phyloP scores from a whole-genome alignment of 2,329 filamentous ascomycete species.

The Pseudocercospora fuligena region DNA sequence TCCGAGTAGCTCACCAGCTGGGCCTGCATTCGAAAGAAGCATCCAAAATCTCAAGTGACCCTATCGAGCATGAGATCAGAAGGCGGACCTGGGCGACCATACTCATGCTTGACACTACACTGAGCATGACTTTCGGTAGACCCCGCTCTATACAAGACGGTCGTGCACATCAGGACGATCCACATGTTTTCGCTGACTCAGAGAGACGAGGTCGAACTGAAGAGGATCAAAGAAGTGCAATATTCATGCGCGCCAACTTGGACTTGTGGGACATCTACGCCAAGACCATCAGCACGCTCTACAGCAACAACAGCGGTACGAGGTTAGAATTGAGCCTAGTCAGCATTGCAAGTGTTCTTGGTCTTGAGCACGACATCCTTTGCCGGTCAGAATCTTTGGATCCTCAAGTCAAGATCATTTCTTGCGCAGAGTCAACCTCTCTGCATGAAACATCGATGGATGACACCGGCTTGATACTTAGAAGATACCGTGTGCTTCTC shows the following conservation, averaged over 20 bases:
- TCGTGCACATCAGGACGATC: neutral
- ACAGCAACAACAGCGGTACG: constrained; percentile 13
- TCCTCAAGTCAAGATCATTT: constrained; percentile 3
- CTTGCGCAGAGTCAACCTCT: neutral
- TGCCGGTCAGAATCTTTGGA: constrained; percentile 5
- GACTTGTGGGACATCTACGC: constrained; percentile 9
- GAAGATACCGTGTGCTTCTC: constrained; percentile 14
- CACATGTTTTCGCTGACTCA: constrained; percentile 12
- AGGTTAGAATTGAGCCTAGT: constrained; percentile 13
- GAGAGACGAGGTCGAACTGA: neutral
- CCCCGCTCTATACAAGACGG: neutral
- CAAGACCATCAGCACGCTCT: constrained; percentile 9
- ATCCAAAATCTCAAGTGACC: constrained; percentile 7
- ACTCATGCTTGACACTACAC: constrained; percentile 11
- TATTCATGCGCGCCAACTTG: constrained; percentile 16
- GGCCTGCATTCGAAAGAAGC: constrained; percentile 20
- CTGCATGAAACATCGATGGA: neutral
- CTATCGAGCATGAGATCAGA: constrained; percentile 13
- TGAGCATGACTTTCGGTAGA: constrained; percentile 19
- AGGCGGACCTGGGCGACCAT: constrained; percentile 13
- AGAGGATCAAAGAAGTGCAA: constrained; percentile 2
- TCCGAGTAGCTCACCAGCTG: constrained; percentile 14
- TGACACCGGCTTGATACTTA: neutral
- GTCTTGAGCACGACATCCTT: constrained; percentile 14
- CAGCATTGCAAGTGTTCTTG: constrained; percentile 13